phyloP scores from a whole-genome alignment of 106 monocot species.

The Dactylorhiza incarnata region DNA sequence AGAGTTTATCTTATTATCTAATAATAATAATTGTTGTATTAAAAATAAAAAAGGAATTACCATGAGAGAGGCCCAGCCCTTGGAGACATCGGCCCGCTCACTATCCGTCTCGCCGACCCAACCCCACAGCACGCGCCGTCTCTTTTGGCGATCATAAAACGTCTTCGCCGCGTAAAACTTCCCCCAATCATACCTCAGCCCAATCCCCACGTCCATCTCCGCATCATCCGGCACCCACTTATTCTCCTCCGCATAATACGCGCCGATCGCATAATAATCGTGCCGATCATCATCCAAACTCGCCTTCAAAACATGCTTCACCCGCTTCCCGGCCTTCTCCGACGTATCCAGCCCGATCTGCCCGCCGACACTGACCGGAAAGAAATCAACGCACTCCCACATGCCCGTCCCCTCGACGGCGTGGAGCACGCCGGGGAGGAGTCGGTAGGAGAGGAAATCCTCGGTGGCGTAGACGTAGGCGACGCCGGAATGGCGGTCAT shows the following conservation, averaged over 20 bases:
- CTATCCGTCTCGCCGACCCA: constrained; percentile 74
- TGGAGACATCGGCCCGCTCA: constrained; percentile 40
- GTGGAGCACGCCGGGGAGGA: constrained; percentile 42
- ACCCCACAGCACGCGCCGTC: constrained; percentile 49
- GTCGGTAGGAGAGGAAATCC: constrained; percentile 46
- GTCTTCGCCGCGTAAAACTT: constrained; percentile 69
- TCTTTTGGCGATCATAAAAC: constrained; percentile 39
- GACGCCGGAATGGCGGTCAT: constrained; percentile 27
- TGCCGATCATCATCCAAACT: constrained; percentile 52
- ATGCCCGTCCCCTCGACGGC: constrained; percentile 41
- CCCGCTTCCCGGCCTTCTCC: constrained; percentile 6
- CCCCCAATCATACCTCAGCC: constrained; percentile 62
- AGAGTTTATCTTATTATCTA: no score
- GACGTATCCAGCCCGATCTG: constrained; percentile 22
- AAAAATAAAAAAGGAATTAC: constrained; percentile 5
- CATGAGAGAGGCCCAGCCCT: constrained; percentile 68
- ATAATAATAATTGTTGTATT: background rate
- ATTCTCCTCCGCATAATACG: constrained; percentile 20
- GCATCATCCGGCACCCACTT: constrained; percentile 38
- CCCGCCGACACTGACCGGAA: constrained; percentile 26
- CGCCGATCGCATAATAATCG: constrained; percentile 50
- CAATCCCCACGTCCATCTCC: constrained; percentile 44
- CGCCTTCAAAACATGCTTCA: constrained; percentile 58
- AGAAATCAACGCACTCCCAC: constrained; percentile 85
- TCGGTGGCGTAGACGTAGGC: constrained; percentile 34